Conservation (phyloP, 2,329 filamentous ascomycete species). For the Pleoardoris graminearum region DNA sequence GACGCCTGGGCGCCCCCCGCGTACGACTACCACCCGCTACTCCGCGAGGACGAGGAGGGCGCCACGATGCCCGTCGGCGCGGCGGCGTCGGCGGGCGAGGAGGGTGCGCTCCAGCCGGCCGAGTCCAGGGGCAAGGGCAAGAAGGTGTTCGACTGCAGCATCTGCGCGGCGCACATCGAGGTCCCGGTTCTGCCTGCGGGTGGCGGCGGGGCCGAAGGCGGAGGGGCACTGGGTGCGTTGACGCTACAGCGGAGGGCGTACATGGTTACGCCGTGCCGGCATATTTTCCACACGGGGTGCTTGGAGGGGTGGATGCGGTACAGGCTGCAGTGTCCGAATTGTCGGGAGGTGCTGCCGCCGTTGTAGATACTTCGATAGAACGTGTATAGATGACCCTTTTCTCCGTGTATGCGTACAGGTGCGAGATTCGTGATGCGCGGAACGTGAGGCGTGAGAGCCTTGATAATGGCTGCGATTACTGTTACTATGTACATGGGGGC, state of each 20-base stretch:
- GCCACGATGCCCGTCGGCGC: conserved; percentile 75
- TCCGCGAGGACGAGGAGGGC: conserved; percentile 82
- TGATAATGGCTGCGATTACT: too few relatives aligned
- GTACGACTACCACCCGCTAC: conserved; percentile 93
- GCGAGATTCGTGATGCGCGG: too few relatives aligned
- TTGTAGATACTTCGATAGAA: conserved; percentile 61
- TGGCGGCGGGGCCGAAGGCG: conserved; percentile 36
- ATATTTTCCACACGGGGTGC: conserved; percentile 92
- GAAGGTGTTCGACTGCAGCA: conserved; percentile 83
- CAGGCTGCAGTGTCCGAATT: conserved; percentile 91
- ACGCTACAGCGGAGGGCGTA: conserved; percentile 81
- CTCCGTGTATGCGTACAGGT: not conserved
- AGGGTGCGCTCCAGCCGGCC: conserved; percentile 41
- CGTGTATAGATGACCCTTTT: not conserved
- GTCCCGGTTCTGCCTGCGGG: conserved; percentile 74
- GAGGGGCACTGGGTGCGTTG: conserved; percentile 49
- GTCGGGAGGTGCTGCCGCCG: conserved; percentile 84
- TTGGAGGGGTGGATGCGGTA: conserved; percentile 97
- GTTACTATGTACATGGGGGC: too few relatives aligned
- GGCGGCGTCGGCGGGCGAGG: conserved; percentile 59
- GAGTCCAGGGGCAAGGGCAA: conserved; percentile 59
- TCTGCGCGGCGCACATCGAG: conserved; percentile 89
- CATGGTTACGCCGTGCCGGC: conserved; percentile 96
- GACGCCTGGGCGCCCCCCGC: conserved; percentile 68
- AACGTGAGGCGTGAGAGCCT: too few relatives aligned